These are phyloP conservation scores for Cladorrhinum sp. DNA, from an alignment of 2,329 filamentous ascomycete species.

Conservation along the genomic window DNA sequence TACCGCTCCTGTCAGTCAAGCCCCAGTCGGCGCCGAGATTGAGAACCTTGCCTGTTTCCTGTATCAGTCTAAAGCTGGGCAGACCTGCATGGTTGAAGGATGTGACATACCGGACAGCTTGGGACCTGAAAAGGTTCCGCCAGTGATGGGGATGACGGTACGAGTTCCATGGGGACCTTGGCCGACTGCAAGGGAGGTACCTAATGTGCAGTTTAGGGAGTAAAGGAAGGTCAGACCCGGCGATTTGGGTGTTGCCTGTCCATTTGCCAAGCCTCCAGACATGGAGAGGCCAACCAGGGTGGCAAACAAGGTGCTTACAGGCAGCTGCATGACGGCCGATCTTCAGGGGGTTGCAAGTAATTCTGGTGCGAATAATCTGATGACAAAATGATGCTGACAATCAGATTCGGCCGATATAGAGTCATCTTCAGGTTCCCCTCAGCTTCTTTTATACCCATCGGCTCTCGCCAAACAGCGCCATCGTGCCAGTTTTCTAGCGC, in stretches of 20 bases:
- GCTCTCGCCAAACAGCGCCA: background rate
- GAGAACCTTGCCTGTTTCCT: constrained; percentile 27
- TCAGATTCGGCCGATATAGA: background rate
- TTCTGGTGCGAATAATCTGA: background rate
- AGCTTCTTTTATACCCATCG: background rate
- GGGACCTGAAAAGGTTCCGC: constrained; percentile 30
- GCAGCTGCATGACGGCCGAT: background rate
- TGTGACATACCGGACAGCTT: constrained; percentile 22
- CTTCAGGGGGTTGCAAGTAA: background rate
- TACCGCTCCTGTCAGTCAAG: constrained; percentile 26
- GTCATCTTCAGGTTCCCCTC: background rate
- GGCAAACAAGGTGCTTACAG: constrained; percentile 1
- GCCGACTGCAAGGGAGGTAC: constrained; percentile 25
- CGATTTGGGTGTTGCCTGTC: background rate
- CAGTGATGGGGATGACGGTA: constrained; percentile 30
- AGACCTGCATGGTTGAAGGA: background rate
- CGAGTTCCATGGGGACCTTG: constrained; percentile 26
- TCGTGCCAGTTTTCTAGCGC: background rate
- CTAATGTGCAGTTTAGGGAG: constrained; percentile 31
- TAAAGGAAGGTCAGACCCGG: constrained; percentile 31
- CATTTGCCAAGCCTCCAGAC: constrained; percentile 2
- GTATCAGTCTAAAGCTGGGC: constrained; percentile 3
- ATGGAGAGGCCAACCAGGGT: background rate
- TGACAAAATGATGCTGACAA: background rate
- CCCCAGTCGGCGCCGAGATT: constrained; percentile 33